Conservation (phyloP, 2,329 filamentous ascomycete species). For the Thielaviopsis euricoi region DNA sequence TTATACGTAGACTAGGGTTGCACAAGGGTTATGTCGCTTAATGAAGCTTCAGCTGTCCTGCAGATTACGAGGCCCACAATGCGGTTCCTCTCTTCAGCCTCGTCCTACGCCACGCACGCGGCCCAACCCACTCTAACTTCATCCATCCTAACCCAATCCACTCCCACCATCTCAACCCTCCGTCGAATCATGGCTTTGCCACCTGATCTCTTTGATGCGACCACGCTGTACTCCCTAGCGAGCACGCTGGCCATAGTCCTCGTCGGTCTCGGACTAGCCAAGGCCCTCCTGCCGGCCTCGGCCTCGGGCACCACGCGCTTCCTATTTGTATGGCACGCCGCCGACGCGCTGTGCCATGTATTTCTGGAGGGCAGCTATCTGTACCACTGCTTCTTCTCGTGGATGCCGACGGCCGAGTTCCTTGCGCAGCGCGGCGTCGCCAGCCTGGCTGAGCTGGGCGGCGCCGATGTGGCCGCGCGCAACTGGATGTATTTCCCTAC, state of each 20-base stretch:
- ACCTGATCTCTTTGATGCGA: slow-evolving; percentile 41
- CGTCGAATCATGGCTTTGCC: slow-evolving; percentile 22
- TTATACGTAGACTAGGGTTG: not conserved
- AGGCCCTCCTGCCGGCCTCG: not conserved
- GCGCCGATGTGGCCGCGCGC: slow-evolving; percentile 8
- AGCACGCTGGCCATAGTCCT: slow-evolving; percentile 34
- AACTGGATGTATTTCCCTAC: slow-evolving; percentile 26
- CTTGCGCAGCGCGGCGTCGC: slow-evolving; percentile 7
- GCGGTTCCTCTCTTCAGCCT: not conserved
- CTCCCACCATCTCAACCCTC: not conserved
- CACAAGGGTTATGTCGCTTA: not conserved
- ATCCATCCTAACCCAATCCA: not conserved
- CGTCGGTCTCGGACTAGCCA: not conserved
- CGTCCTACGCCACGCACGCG: slow-evolving; percentile 13
- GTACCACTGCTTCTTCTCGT: slow-evolving; percentile 79
- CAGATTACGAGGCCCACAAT: not conserved
- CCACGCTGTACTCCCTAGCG: slow-evolving; percentile 41
- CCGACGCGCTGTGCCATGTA: slow-evolving; percentile 84
- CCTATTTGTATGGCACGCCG: slow-evolving; percentile 88
- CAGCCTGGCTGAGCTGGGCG: slow-evolving; percentile 4
- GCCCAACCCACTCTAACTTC: not conserved
- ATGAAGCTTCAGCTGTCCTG: not conserved
- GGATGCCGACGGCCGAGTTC: slow-evolving; percentile 18
- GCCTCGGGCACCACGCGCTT: slow-evolving; percentile 39
- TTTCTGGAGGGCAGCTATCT: slow-evolving; percentile 82